These are phyloP conservation scores for Lachnellula arida DNA, from an alignment of 2,329 filamentous ascomycete genomes.

Conservation along the genomic window DNA sequence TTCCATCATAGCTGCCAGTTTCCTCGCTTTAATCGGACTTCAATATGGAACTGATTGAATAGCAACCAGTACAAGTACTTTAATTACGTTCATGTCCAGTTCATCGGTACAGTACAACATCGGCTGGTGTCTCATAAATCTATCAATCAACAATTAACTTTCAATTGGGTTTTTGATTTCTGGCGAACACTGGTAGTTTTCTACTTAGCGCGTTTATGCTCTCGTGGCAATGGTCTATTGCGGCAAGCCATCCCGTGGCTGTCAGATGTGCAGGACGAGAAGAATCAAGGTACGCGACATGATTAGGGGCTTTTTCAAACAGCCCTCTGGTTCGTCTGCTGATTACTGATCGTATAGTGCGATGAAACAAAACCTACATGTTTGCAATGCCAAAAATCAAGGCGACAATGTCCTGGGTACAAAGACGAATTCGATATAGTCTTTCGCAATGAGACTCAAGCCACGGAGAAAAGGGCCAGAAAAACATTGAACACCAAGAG, in stretches of 20 bases:
- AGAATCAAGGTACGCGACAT: conserved; percentile 60
- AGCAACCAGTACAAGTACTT: too few relatives aligned
- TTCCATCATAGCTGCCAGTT: conserved; percentile 19
- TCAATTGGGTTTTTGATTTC: too few relatives aligned
- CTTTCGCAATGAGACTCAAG: conserved; percentile 67
- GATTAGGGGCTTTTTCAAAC: neutral
- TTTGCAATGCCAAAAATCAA: conserved; percentile 59
- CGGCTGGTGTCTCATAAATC: too few relatives aligned
- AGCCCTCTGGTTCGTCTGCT: conserved; percentile 10
- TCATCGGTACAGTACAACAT: too few relatives aligned
- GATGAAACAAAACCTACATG: conserved; percentile 64
- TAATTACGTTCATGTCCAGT: too few relatives aligned
- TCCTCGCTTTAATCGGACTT: conserved; percentile 5
- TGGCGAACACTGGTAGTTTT: neutral
- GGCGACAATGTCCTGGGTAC: conserved; percentile 61
- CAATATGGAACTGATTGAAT: too few relatives aligned
- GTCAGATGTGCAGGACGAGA: conserved; percentile 68
- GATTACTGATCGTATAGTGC: conserved; percentile 43
- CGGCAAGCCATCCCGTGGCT: conserved; percentile 63
- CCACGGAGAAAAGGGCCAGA: conserved; percentile 58
- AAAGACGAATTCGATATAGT: conserved; percentile 69
- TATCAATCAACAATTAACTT: too few relatives aligned
- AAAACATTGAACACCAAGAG: conserved; percentile 50
- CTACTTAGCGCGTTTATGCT: neutral
- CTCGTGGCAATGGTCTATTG: conserved; percentile 55